These are phyloP conservation scores for Annulohypoxylon stygium DNA, from an alignment of 495 filamentous ascomycete species.

Conservation along the genomic window DNA sequence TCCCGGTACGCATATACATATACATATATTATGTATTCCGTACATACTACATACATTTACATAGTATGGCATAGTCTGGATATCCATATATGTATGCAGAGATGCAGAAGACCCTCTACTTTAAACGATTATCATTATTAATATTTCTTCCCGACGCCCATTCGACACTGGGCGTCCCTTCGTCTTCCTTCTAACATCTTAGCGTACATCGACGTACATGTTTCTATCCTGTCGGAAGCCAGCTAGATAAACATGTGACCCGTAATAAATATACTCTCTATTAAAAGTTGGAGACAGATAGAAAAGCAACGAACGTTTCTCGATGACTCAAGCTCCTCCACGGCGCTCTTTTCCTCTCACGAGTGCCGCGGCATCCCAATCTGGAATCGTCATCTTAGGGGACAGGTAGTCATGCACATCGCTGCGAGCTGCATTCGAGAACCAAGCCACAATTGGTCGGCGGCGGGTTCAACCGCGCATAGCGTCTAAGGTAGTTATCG, in stretches of 20 bases:
- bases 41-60: constrained; percentile 11
- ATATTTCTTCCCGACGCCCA: constrained; percentile 3
- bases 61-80: too few relatives aligned
- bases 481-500: constrained; percentile 39
- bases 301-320: neutral
- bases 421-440: constrained; percentile 45
- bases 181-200: neutral
- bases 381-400: constrained; percentile 39
- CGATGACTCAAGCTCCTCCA: constrained; percentile 38
- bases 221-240: neutral
- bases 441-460: constrained; percentile 39
- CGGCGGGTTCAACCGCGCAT: constrained; percentile 40
- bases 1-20: constrained; percentile 28
- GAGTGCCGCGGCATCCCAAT: constrained; percentile 36
- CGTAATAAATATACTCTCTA: neutral
- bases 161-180: neutral
- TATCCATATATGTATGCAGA: constrained; percentile 11
- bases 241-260: constrained; percentile 4
- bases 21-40: constrained; percentile 11
- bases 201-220: neutral
- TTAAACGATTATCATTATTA: constrained; percentile 6
- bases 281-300: neutral
- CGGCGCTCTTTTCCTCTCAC: constrained; percentile 33
- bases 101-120: constrained; percentile 9
- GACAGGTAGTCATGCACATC: constrained; percentile 39